Percentiles rank a stretch among this genome's conserved stretches.
These are phyloP conservation scores for Exophiala dermatitidis DNA, from an alignment of 2,329 filamentous ascomycete species.

Conservation along the genomic window DNA sequence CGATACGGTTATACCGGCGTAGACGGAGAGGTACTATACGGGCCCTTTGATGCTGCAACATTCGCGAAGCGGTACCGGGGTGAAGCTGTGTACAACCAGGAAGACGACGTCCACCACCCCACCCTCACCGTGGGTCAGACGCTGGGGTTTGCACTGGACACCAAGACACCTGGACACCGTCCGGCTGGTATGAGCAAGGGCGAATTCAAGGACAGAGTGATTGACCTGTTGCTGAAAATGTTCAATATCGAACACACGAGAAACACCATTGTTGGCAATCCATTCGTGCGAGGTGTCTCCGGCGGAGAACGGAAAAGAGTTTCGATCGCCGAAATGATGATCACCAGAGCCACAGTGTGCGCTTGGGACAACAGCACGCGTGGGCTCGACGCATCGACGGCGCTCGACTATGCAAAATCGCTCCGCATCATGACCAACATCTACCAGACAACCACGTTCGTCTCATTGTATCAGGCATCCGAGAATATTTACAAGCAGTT, in stretches of 20 bases:
- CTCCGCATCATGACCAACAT: slow-evolving; percentile 75
- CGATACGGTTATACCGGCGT: slow-evolving; percentile 55
- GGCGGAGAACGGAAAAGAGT: slow-evolving; percentile 75
- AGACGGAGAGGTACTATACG: slow-evolving; percentile 67
- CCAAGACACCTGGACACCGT: slow-evolving; percentile 74
- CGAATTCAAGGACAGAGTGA: slow-evolving; percentile 69
- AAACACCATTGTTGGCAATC: slow-evolving; percentile 76
- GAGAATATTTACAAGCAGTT: slow-evolving; percentile 74
- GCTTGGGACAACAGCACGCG: slow-evolving; percentile 71
- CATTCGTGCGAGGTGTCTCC: slow-evolving; percentile 70
- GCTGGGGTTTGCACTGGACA: slow-evolving; percentile 73
- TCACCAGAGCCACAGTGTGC: slow-evolving; percentile 63
- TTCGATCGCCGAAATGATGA: slow-evolving; percentile 75
- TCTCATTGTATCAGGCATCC: slow-evolving; percentile 78
- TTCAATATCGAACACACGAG: slow-evolving; percentile 89
- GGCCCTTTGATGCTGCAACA: slow-evolving; percentile 62
- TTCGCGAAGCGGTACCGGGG: slow-evolving; percentile 67
- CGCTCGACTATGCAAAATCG: slow-evolving; percentile 60
- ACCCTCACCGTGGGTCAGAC: slow-evolving; percentile 85
- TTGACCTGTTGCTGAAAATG: slow-evolving; percentile 73
- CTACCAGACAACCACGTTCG: slow-evolving; percentile 75
- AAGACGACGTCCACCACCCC: slow-evolving; percentile 78
- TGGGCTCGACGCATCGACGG: slow-evolving; percentile 61
- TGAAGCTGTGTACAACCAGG: slow-evolving; percentile 78
- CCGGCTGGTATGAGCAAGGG: slow-evolving; percentile 64